These are phyloP conservation scores for Melastoma candidum DNA, from an alignment of 441 rosid species.

Conservation along the genomic window DNA sequence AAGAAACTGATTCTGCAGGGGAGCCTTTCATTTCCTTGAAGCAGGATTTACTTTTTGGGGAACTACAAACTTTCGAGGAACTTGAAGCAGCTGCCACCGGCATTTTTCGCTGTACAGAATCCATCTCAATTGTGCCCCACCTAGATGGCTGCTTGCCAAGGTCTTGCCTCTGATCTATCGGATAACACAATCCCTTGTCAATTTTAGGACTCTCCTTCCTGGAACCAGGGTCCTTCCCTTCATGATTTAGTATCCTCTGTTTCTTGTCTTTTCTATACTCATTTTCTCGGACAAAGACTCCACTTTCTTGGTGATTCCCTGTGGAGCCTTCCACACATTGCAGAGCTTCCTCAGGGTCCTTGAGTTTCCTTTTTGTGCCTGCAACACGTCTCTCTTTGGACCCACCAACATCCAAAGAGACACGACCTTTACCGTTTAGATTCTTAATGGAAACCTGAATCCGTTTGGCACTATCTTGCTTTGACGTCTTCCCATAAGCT, in stretches of 20 bases:
- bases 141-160: conserved; percentile 30
- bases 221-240: conserved; percentile 51
- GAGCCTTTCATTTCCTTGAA: conserved; percentile 7
- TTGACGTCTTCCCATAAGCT: conserved; percentile 26
- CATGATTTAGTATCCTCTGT: conserved; percentile 40
- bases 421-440: conserved; percentile 36
- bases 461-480: conserved; percentile 28
- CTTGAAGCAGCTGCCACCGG: conserved; percentile 72
- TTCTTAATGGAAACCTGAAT: conserved; percentile 33
- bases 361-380: conserved; percentile 50
- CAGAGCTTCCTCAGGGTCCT: conserved; percentile 29
- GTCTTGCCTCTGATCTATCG: conserved; percentile 32
- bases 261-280: conserved; percentile 52
- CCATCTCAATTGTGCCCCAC: conserved; percentile 38
- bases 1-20: conserved; percentile 12
- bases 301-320: conserved; percentile 29
- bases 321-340: conserved; percentile 5
- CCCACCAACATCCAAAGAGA: conserved; percentile 29
- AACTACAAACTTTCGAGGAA: conserved; percentile 88
- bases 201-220: conserved; percentile 41
- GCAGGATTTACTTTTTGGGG: conserved; percentile 36
- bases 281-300: conserved; percentile 31
- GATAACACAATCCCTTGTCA: conserved; percentile 42
- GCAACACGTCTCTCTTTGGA: conserved; percentile 28
- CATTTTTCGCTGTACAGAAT: conserved; percentile 42